phyloP scores from a whole-genome alignment of 2,329 filamentous ascomycete genomes.

The Raffaelea arxii region DNA sequence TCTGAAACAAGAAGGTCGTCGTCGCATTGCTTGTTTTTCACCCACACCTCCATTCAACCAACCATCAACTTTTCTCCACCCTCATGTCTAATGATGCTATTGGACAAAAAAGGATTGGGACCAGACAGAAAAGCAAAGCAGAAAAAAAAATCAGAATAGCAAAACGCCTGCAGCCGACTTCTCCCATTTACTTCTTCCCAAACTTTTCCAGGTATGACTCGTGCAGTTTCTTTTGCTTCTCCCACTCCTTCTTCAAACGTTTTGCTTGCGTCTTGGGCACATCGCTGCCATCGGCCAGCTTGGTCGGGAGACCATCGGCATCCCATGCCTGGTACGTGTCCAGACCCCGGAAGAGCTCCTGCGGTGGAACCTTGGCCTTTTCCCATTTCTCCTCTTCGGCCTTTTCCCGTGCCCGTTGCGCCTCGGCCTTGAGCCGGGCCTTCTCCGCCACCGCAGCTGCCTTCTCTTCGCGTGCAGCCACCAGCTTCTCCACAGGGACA shows the following conservation, averaged over 20 bases:
- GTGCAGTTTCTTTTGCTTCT: slow-evolving; percentile 59
- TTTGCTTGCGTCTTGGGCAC: slow-evolving; percentile 56
- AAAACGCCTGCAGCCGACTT: too few relatives aligned
- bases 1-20: too few relatives aligned
- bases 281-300: slow-evolving; percentile 51
- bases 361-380: slow-evolving; percentile 19
- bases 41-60: too few relatives aligned
- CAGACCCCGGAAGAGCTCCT: slow-evolving; percentile 25
- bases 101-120: too few relatives aligned
- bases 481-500: slow-evolving; percentile 45
- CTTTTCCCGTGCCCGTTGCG: slow-evolving; percentile 31
- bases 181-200: slow-evolving; percentile 1
- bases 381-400: slow-evolving; percentile 15
- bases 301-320: slow-evolving; percentile 52
- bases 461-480: slow-evolving; percentile 43
- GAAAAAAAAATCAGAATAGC: too few relatives aligned
- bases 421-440: slow-evolving; percentile 28
- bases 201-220: slow-evolving; percentile 34
- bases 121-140: too few relatives aligned
- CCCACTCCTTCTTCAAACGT: slow-evolving; percentile 62
- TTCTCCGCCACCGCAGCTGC: slow-evolving; percentile 41
- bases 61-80: too few relatives aligned
- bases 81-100: too few relatives aligned
- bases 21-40: too few relatives aligned
- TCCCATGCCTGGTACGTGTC: slow-evolving; percentile 57